Evolutionary conservation across 768 basidiomycete genomes (phyloP), one percentile per base, ranked within the genome.

Genomic region (Phallus indusiatus): DNA sequence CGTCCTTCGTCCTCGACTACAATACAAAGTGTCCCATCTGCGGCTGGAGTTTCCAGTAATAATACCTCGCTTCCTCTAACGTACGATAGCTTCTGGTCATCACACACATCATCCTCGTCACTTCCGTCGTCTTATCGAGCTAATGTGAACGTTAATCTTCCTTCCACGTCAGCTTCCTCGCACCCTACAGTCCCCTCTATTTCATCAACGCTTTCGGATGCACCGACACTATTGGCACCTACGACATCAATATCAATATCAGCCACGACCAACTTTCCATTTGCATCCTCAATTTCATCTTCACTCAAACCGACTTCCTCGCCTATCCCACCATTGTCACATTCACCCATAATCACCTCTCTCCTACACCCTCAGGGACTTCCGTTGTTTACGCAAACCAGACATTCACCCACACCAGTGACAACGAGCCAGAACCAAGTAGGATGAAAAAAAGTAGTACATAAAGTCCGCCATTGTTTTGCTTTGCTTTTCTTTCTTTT

Each of bases 51-150:
- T 57, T 67, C 65, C 58, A 66, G 63, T 49, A 71, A 70, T 60
- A 55, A 67, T 20, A 63, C 61, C n/a, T 67, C 73, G 8, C 67
- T 42, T 42, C 42, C 74, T 11, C 69, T 82, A 48, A 81, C 82
- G 2, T 84, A 84, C 63, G 83, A 83, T 64, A 80, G 80, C 0
- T 84, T 83, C 64, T 84, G 81, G 83, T 81, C 82, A 1, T 74
- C 79, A 7, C 80, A 82, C 60, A 69, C 78, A 17, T 22, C 56
- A 2, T 42, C 42, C 12, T 42, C 42, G 14, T 42, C 42, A 42
- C 42, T 42, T n/a, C 42, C 42, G 12, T 10, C n/a, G 2, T 42
- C 42, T 42, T 42, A 42, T 42, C 42, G 42, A 42, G n/a, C 42
- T 42, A 42, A 42, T 42, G 14, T 42, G n/a, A 42, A 42, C 42